Base-by-base conservation (phyloP, 2,329 filamentous ascomycete genomes). In the Rhynchosporium secalis region DNA sequence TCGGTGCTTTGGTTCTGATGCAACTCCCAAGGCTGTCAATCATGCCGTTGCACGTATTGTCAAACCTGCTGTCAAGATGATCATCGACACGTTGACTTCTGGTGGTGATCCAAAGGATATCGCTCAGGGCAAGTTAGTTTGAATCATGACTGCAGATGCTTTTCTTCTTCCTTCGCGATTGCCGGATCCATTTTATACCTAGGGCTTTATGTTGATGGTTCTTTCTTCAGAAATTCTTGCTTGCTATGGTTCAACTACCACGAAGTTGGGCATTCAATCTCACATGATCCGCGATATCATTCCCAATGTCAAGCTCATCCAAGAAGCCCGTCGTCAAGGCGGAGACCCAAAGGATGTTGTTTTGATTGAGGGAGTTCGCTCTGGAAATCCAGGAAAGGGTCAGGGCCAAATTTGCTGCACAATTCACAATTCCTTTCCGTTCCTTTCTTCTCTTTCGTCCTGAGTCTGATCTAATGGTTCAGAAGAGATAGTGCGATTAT, bases 211-310 rank as follows among this genome's bases (percentile, higher is more conserved):
- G 41, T 68, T 56, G 4, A 59, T 51, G 31, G 6, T 20, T 20
- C 20, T 20, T 20, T 28, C 5, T 48, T 15, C 29, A 47, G 56
- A 58, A 33, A 58, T 58, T n/a, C 43, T 26, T 4, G 29, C 56
- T 26, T 58, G 41, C 15, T 47, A 58, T 58, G 43, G 56, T 36
- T 58, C 56, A 15, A 36, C 43, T 13, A 58, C 56, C 68, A 86
- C 84, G 0, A 72, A 78, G 0, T 77, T 78, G 20, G 84, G 83
- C 4, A 63, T 77, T 13, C 65, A 73, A 29, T 72, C 41, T 1
- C 47, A 76, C 49, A 72, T 75, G 9, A 13, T 12, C 33, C 43
- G 41, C 40, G 49, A 58, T 29, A 58, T 58, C 36, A 54, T 36
- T 15, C 59, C 51, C 43, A 61, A 61, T 15, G 51, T 43, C 33